Percentiles rank a stretch among this genome's conserved stretches.
Conservation (phyloP, 495 filamentous ascomycete genomes). For the Penicillium samsonianum region DNA sequence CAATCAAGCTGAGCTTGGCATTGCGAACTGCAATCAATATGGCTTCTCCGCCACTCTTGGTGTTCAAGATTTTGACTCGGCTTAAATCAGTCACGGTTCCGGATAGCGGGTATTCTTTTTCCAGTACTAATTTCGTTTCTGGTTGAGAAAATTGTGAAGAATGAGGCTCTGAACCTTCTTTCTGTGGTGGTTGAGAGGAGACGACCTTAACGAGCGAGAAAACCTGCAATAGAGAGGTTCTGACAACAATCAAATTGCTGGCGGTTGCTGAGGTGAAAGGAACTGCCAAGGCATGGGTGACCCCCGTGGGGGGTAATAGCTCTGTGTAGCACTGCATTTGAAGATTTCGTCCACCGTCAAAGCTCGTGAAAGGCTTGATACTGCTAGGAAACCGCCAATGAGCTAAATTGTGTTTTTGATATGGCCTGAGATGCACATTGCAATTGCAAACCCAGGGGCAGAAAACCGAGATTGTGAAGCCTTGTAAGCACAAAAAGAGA, state of each 20-base stretch:
- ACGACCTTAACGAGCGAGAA: constrained; percentile 53
- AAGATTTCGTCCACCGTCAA: not conserved
- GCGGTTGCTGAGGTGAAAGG: constrained; percentile 74
- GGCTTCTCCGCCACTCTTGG: constrained; percentile 80
- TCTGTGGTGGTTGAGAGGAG: constrained; percentile 36
- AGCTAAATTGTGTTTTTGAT: constrained; percentile 20
- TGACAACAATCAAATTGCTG: constrained; percentile 83
- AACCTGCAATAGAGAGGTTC: constrained; percentile 88
- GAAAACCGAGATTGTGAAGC: not conserved
- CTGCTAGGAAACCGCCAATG: constrained; percentile 16
- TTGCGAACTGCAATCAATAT: constrained; percentile 82
- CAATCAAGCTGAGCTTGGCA: constrained; percentile 87
- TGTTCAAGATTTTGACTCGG: constrained; percentile 66
- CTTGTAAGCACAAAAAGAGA: not conserved
- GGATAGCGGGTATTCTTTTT: constrained; percentile 77
- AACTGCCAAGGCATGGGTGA: constrained; percentile 81
- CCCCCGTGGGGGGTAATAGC: constrained; percentile 86
- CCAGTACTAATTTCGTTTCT: constrained; percentile 77
- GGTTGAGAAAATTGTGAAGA: constrained; percentile 23
- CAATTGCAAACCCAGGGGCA: constrained; percentile 2
- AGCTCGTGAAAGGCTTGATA: constrained; percentile 2
- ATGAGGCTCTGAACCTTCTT: constrained; percentile 53
- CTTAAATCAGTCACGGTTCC: constrained; percentile 83
- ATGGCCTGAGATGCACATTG: constrained; percentile 18
- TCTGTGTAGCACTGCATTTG: constrained; percentile 85